These are phyloP conservation scores for Trichoderma cornu-damae DNA, from an alignment of 2,329 filamentous ascomycete genomes.

Conservation along the genomic window DNA sequence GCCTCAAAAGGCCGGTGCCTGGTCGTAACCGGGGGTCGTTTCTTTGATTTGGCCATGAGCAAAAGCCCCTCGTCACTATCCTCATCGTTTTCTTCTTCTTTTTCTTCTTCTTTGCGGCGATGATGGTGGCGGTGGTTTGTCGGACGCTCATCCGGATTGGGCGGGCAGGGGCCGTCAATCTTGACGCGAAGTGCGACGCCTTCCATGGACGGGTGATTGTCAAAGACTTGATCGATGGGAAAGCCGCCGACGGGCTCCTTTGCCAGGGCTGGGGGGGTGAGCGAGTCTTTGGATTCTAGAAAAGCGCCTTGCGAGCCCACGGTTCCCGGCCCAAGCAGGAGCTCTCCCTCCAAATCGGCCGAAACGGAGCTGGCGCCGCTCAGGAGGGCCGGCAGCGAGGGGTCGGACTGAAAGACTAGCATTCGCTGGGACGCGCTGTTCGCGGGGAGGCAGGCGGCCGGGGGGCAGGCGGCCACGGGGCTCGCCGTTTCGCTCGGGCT, in stretches of 20 bases:
- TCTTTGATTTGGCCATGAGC: slow-evolving; percentile 50
- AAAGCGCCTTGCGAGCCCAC: slow-evolving; percentile 40
- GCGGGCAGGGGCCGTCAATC: slow-evolving; percentile 22
- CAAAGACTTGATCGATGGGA: slow-evolving; percentile 40
- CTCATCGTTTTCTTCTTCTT: slow-evolving; percentile 46
- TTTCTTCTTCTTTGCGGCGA: slow-evolving; percentile 32
- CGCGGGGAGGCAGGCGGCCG: slow-evolving; percentile 35
- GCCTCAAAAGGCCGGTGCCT: slow-evolving; percentile 33
- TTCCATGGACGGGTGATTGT: slow-evolving; percentile 31
- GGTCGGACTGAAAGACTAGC: slow-evolving; percentile 56
- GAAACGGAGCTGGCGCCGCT: slow-evolving; percentile 62
- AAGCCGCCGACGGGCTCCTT: slow-evolving; percentile 46
- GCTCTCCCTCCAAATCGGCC: slow-evolving; percentile 57
- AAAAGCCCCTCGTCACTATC: slow-evolving; percentile 53
- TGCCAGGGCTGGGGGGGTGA: slow-evolving; percentile 48
- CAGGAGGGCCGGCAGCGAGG: slow-evolving; percentile 57
- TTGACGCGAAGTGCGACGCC: slow-evolving; percentile 31
- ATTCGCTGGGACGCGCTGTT: slow-evolving; percentile 45
- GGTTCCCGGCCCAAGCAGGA: slow-evolving; percentile 47
- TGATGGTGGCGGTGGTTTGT: slow-evolving; percentile 11
- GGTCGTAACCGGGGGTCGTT: slow-evolving; percentile 31
- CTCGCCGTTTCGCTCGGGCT: slow-evolving; percentile 51
- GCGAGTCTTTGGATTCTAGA: slow-evolving; percentile 49
- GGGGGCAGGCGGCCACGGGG: slow-evolving; percentile 40
- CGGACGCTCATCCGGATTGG: background rate